These are phyloP conservation scores for Colletotrichum sp. DNA, from an alignment of 2,329 filamentous ascomycete genomes.

Conservation along the genomic window DNA sequence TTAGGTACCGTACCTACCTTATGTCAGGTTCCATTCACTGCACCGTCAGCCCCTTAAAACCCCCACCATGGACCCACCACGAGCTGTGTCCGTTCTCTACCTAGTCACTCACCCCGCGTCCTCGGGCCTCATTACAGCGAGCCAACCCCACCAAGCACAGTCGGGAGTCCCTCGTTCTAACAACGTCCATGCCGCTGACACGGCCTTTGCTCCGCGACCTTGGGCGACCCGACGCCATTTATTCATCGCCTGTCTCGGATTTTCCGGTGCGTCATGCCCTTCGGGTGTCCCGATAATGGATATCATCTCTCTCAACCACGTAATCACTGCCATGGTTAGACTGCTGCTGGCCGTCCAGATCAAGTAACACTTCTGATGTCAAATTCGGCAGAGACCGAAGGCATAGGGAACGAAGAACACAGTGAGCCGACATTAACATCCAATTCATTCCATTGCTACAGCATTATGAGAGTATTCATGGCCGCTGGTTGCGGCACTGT, in stretches of 20 bases:
- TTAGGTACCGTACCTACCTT: no score
- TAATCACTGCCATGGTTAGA: not conserved
- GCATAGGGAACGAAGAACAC: not conserved
- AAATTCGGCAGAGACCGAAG: not conserved
- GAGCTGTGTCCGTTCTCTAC: not conserved
- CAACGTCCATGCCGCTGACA: not conserved
- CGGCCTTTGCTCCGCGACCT: not conserved
- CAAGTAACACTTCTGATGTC: not conserved
- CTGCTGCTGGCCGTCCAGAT: not conserved
- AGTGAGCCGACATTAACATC: not conserved
- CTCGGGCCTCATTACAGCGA: constrained; percentile 36
- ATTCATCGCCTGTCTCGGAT: not conserved
- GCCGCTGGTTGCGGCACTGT: not conserved
- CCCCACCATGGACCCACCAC: not conserved
- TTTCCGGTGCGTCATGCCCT: not conserved
- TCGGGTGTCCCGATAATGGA: not conserved
- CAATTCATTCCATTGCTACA: not conserved
- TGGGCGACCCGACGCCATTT: not conserved
- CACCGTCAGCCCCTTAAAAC: not conserved
- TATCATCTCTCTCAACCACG: not conserved
- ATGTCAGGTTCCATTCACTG: not conserved
- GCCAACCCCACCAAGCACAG: not conserved
- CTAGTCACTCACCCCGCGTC: constrained; percentile 13
- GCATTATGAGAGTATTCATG: not conserved
- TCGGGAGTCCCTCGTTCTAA: not conserved